Evolutionary conservation across 139 green algal species (phyloP), one percentile per base, ranked within the genome.

Genomic region (Gonium pectorale): DNA sequence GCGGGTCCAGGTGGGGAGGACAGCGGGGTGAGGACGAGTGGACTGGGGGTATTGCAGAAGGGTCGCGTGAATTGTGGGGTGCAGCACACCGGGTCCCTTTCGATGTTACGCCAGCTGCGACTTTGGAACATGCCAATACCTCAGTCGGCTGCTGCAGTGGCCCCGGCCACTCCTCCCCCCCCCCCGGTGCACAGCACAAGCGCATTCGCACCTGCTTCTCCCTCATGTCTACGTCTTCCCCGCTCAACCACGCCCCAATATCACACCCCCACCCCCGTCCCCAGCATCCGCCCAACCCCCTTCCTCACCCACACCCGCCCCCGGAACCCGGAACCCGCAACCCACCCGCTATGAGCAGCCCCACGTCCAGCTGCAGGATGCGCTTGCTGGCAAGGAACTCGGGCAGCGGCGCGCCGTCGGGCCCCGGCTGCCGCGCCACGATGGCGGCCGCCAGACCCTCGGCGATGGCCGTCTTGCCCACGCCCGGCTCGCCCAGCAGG

Each of bases 401-500:
- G 3, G 97, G 96, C 68, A 99, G 85, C 22, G 92, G 91, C 8
- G 70, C 67, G 72, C 94, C 94, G 46, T 95, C 93, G 8, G 80
- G 89, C 78, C 67, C 86, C 54, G 64, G 19, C n/a, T n/a, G 9
- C 37, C 75, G 60, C 44, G 89, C 69, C 52, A 94, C 96, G 52
- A 99, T 99, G 70, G 92, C 89, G 67, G 87, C 81, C 1, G 97
- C 97, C 60, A 99, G 87, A 33, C 97, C 97, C 92, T 99, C 97
- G 2, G 94, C 95, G 60, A 98, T 97, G 37, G 95, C 96, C 4
- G 95, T 98, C 92, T 98, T 98, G 87, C 95, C 93, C 33, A 97
- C 94, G 22, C 95, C 97, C n/a, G 97, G 96, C 89, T 99, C 97
- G 37, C 97, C 97, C 79, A 99, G 91, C 79, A 99, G 92, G 72